A percentile compares a stretch with the other conserved stretches of the same genome.
Evolutionary conservation across 495 filamentous ascomycete species (phyloP).

Genomic region (Neurospora hispaniola): DNA sequence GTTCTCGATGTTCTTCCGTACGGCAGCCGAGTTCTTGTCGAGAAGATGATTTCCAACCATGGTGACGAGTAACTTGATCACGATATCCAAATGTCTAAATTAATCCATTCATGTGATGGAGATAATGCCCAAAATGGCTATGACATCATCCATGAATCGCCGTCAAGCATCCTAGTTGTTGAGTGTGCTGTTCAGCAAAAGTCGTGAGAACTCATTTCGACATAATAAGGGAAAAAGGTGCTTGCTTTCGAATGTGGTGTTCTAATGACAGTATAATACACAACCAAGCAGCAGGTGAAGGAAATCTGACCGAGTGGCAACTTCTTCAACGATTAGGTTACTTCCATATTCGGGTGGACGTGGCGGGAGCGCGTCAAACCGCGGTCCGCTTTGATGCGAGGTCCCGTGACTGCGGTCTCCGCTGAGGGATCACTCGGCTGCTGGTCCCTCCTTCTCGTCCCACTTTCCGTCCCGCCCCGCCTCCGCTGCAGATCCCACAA

Average conservation of each 20-base stretch:
- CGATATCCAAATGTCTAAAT: slow-evolving; percentile 1
- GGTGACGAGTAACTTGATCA: slow-evolving; percentile 9
- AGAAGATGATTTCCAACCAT: slow-evolving; percentile 64
- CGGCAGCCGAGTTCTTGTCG: slow-evolving; percentile 61
- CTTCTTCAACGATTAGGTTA: background rate
- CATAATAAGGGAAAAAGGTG: no score
- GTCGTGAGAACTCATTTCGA: background rate
- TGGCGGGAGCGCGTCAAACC: background rate
- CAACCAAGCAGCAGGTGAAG: background rate
- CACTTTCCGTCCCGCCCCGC: background rate
- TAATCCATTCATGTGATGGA: slow-evolving; percentile 3
- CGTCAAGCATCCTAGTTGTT: background rate
- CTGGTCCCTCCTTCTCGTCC: no score
- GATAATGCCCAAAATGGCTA: background rate
- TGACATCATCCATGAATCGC: background rate
- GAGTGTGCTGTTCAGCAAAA: background rate
- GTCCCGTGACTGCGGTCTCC: background rate
- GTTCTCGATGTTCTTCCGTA: slow-evolving; percentile 75
- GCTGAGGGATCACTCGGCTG: no score
- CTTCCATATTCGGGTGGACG: background rate
- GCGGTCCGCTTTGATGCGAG: background rate
- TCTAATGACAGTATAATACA: background rate
- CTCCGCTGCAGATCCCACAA: background rate
- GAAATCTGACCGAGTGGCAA: background rate
- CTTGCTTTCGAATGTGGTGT: background rate